Evolutionary conservation across 768 basidiomycete species (phyloP).

Genomic region (Postia placenta): DNA sequence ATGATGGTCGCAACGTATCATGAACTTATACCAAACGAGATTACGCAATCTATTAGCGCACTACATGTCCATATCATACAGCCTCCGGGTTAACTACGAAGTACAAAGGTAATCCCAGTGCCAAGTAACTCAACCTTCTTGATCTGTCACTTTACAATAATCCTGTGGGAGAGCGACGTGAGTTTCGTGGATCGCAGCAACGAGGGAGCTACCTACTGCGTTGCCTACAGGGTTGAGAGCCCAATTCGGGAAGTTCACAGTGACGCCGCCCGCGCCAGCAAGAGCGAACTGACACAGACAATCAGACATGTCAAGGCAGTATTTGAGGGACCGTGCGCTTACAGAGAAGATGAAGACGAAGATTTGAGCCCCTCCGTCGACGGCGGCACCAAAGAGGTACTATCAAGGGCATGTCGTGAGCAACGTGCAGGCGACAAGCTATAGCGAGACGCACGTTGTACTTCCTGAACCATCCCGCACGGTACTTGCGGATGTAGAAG

Average conservation of each 20-base stretch:
- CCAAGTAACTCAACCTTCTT: neutral
- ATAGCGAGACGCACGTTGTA: slow-evolving; percentile 2
- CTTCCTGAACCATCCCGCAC: slow-evolving; percentile 6
- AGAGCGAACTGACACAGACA: neutral
- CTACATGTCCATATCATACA: neutral
- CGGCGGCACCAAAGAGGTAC: slow-evolving; percentile 5
- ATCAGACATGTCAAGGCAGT: neutral
- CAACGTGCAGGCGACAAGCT: neutral
- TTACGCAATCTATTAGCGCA: neutral
- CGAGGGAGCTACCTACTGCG: neutral
- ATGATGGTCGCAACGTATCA: neutral
- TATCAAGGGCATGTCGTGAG: neutral
- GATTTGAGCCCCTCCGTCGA: slow-evolving; percentile 5
- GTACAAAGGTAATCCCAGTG: neutral
- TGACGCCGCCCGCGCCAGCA: slow-evolving; percentile 3
- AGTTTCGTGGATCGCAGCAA: neutral
- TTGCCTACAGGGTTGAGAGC: slow-evolving; percentile 4
- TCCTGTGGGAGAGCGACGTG: neutral
- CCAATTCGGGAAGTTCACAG: slow-evolving; percentile 4
- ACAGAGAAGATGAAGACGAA: slow-evolving; percentile 6
- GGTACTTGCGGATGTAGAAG: slow-evolving; percentile 6
- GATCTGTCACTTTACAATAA: slow-evolving; percentile 3
- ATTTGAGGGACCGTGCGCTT: neutral
- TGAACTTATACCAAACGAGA: neutral
- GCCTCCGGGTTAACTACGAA: neutral